Percentiles rank a stretch among this genome's conserved stretches.
phyloP scores from a whole-genome alignment of 805 yeast species.

The Jamesozyma rosinii region DNA sequence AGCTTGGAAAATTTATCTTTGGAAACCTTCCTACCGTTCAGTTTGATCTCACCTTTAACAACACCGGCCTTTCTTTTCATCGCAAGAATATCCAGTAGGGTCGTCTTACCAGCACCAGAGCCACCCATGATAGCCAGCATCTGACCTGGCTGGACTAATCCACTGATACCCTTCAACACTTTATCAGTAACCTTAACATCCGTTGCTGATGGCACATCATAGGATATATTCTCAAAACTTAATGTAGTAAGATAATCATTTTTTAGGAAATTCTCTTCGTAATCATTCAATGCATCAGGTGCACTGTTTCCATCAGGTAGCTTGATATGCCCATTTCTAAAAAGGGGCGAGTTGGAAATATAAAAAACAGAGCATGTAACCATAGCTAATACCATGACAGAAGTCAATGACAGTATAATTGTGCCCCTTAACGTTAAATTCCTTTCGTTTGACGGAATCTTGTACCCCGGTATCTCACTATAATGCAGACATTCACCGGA shows the following conservation, averaged over 20 bases:
- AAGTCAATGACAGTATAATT: slow-evolving; percentile 34
- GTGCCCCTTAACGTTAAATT: slow-evolving; percentile 31
- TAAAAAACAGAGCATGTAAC: slow-evolving; percentile 33
- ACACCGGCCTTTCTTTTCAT: slow-evolving; percentile 74
- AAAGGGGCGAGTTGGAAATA: slow-evolving; percentile 53
- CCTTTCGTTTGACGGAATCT: slow-evolving; percentile 43
- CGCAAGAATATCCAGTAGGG: slow-evolving; percentile 83
- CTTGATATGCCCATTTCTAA: slow-evolving; percentile 28
- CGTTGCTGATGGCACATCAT: slow-evolving; percentile 25
- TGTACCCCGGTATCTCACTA: slow-evolving; percentile 88
- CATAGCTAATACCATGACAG: slow-evolving; percentile 32
- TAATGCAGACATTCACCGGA: slow-evolving; percentile 90
- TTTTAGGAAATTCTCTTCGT: slow-evolving; percentile 37
- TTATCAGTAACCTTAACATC: slow-evolving; percentile 15
- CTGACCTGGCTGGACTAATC: slow-evolving; percentile 77
- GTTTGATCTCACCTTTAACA: slow-evolving; percentile 54
- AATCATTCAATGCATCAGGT: slow-evolving; percentile 7
- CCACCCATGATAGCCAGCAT: slow-evolving; percentile 97
- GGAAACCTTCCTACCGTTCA: slow-evolving; percentile 51
- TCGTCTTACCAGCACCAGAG: slow-evolving; percentile 97
- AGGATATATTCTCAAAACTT: slow-evolving; percentile 65
- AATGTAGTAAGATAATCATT: slow-evolving; percentile 56
- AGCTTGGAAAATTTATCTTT: slow-evolving; percentile 48
- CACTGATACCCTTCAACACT: slow-evolving; percentile 59
- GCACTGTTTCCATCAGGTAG: slow-evolving; percentile 21